Evolutionary conservation across 148 eudicot genomes (phyloP), one percentile per base, ranked within the genome.

Genomic region (Camellia granthamiana): DNA sequence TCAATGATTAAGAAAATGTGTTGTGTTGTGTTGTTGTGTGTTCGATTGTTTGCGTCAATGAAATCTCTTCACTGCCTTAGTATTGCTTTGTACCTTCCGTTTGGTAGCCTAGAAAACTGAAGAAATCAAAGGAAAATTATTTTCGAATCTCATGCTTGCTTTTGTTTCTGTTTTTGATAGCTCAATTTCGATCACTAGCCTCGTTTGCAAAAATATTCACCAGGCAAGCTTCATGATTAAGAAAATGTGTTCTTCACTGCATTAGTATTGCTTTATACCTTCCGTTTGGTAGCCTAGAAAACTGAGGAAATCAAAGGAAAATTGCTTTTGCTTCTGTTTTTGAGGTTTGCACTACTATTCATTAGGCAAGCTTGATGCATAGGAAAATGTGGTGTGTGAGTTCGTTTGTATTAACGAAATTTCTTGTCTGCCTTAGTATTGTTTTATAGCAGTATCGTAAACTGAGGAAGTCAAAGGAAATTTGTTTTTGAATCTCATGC

Each of bases 261-360:
- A 2, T 55, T 55, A 55, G 58, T 55, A 55, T 55, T 55, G 11
- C 10, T 2, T 55, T 55, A 16, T 61, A 61, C 65, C 9, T 21
- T 61, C 65, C 23, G 65, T 61, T 61, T 61, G 65, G 65, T 61
- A 21, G 21, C 65, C 65, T 61, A 61, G 65, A 61, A 61, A 18
- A 18, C 65, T 19, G 23, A 61, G 65, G 65, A 61, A 61, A 16
- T 21, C 19, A 61, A 61, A 19, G 65, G 23, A 61, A 55, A 55
- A 55, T 55, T 2, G 10, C 13, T 49, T 49, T 49, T 49, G 52
- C 7, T 2, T 49, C 52, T 49, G 52, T 49, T 49, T 30, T 30
- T 30, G 38, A 30, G 38, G 6, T 18, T 43, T 69, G 52, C 73
- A 4, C 18, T 9, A 18, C 38, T 30, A 72, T 19, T 72, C 75